These are phyloP conservation scores for Rubus idaeus DNA, from an alignment of 306 rosid genomes.

Conservation along the genomic window DNA sequence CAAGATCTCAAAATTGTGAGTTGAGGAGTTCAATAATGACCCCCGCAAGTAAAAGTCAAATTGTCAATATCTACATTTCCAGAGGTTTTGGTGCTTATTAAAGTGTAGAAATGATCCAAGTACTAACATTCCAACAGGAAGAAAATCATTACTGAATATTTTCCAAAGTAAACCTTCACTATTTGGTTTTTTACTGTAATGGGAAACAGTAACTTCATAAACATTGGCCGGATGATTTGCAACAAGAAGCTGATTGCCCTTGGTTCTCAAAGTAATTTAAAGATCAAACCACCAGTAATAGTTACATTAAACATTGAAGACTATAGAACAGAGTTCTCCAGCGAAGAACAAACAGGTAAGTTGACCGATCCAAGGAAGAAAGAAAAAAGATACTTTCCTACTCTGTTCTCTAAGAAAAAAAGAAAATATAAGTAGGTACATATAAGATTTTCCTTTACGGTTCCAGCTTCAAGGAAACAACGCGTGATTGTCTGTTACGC, in stretches of 20 bases:
- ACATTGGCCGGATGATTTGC: conserved; percentile 18
- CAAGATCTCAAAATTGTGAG: not conserved
- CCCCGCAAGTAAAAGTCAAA: not conserved
- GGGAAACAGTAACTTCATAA: conserved; percentile 6
- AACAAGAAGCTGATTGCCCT: conserved; percentile 29
- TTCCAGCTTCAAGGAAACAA: conserved; percentile 98
- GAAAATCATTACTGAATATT: not conserved
- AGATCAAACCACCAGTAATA: conserved; percentile 27
- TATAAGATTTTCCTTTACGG: conserved; percentile 59
- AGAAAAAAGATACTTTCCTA: conserved; percentile 48
- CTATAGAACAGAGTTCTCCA: conserved; percentile 56
- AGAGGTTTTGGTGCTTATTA: not conserved
- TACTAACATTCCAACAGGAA: not conserved
- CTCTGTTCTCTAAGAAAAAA: conserved; percentile 62
- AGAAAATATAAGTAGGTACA: conserved; percentile 44
- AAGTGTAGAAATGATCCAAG: not conserved
- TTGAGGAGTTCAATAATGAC: not conserved
- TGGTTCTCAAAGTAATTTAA: conserved; percentile 16
- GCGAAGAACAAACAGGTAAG: conserved; percentile 46
- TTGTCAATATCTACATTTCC: not conserved
- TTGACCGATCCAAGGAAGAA: conserved; percentile 24
- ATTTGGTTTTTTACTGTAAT: not conserved
- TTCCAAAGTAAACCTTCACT: not conserved
- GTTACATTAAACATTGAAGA: conserved; percentile 54
- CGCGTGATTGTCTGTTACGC: conserved; percentile 95